Evolutionary conservation across 2,329 filamentous ascomycete species (phyloP), one percentile per base, ranked within the genome.

Genomic region (Cytospora piceicola): DNA sequence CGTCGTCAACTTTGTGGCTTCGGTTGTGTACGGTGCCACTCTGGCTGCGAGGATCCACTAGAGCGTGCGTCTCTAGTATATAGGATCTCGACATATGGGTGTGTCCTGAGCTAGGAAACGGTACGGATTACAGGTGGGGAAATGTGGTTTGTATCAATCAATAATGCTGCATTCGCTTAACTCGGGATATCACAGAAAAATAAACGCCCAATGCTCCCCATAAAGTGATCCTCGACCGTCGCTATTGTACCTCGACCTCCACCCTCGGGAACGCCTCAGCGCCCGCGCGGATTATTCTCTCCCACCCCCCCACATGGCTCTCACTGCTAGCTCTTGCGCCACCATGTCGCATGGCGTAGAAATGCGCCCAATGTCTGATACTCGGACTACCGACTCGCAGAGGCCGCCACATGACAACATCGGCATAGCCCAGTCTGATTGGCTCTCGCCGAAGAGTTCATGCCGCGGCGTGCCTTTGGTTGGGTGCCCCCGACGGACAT

Each of bases 1-100:
- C 76, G 74, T 98, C 66, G 77, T 85, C 2, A 90, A 87, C 0
- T 83, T 96, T 58, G 76, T 89, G 52, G 87, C 88, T 0, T 89
- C 89, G 52, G 73, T 96, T 4, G 88, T 83, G 72, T 98, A 98
- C 79, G 94, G 93, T 0, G 84, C 91, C 70, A 85, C 90, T 11
- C 80, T 99, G 55, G 88, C 88, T 15, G 83, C 85, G 68, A 85
- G 86, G 68, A 75, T 93, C 58, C 76, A 81, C 59, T 87, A 76
- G 69, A 51, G 15, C 14, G 55, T 1, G 3, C 54, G 22, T 9
- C 4, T 8, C 39, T 17, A 17, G n/a, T 36, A n/a, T n/a, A n/a
- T n/a, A 22, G 11, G 15, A 3, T 11, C 1, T 30, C 11, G 46
- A 7, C n/a, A 49, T 49, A n/a, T 49, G 5, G 46, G 14, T 49